These are phyloP conservation scores for Pseudophaeomoniella oleicola DNA, from an alignment of 2,329 filamentous ascomycete species.

Conservation along the genomic window DNA sequence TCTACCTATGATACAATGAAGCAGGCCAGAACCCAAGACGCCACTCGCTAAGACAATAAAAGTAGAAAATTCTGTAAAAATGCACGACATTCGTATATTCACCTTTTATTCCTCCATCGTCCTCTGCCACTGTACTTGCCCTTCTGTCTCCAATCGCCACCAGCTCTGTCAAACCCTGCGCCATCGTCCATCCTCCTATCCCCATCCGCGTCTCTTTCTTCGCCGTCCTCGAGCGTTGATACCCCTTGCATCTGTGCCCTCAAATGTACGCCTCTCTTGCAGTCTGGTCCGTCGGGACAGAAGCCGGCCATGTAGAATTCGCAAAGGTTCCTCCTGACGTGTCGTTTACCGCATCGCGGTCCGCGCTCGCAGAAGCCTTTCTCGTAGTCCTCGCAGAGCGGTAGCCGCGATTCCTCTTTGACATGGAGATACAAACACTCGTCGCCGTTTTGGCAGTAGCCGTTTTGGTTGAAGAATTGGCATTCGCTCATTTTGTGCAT, in stretches of 20 bases:
- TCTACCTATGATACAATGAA: no score
- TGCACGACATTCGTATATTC: neutral
- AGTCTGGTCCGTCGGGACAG: conserved; percentile 68
- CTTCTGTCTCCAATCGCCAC: conserved; percentile 10
- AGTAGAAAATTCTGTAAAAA: no score
- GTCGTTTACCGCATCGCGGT: conserved; percentile 73
- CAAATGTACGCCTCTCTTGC: conserved; percentile 62
- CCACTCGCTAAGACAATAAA: no score
- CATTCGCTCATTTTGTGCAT: conserved; percentile 96
- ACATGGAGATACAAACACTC: conserved; percentile 91
- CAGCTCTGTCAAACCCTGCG: conserved; percentile 8
- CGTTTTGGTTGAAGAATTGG: conserved; percentile 86
- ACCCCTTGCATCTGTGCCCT: conserved; percentile 4
- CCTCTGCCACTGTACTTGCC: conserved; percentile 10
- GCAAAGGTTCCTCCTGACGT: conserved; percentile 70
- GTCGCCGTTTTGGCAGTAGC: conserved; percentile 91
- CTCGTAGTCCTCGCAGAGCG: conserved; percentile 81
- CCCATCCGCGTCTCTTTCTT: conserved; percentile 4
- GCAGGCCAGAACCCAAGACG: no score
- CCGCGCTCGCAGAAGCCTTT: conserved; percentile 88
- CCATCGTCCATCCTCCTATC: conserved; percentile 6
- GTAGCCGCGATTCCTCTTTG: conserved; percentile 64
- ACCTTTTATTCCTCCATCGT: neutral
- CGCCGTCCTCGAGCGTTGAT: conserved; percentile 1
- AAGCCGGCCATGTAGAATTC: conserved; percentile 83